Base-by-base conservation (phyloP, 2,329 filamentous ascomycete genomes). In the Neobulgaria alba region DNA sequence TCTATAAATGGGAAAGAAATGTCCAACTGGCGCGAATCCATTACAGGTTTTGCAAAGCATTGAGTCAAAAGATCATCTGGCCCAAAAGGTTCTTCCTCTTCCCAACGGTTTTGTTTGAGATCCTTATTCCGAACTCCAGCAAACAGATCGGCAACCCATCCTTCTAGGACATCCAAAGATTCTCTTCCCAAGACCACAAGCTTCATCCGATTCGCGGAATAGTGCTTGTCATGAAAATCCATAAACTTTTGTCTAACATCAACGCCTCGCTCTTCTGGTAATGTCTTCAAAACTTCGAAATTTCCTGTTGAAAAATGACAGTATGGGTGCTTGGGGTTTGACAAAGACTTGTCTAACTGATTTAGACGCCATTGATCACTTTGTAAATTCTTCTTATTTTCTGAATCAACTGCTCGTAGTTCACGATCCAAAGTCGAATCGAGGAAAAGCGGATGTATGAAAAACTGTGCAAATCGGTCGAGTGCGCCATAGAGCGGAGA, bases 371-470 rank as follows among this genome's bases (percentile, higher is more conserved):
- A 86, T 50, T 71, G 69, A 57, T 86, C 82, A 57, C 73, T 82
- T 61, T 86, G 82, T 33, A 86, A 62, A 55, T 86, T 86, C 68
- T 86, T 85, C 69, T 86, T 86, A 61, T 86, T 85, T 61, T 86
- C 82, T 10, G 82, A 85, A 57, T 86, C 82, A 33, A 86, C 82
- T 3, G 82, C 82, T 51, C 71, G 71, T 56, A 86, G 63, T 61
- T 86, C 82, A 46, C 82, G 71, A 53, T 86, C 82, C 29, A 86
- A 59, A 1, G 80, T 83, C 39, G 77, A 79, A 48, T 79, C 75
- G 14, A 83, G 66, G 59, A 86, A 86, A 19, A 86, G 67, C 2
- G 82, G 82, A 32, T 74, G 68, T 45, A 85, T 74, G 61, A 86
- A 86, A 61, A 86, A 86, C 55, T 86, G 82, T 8, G 82, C 78